These are phyloP conservation scores for Pichia manshurica DNA, from an alignment of 805 yeast genomes.

Conservation along the genomic window DNA sequence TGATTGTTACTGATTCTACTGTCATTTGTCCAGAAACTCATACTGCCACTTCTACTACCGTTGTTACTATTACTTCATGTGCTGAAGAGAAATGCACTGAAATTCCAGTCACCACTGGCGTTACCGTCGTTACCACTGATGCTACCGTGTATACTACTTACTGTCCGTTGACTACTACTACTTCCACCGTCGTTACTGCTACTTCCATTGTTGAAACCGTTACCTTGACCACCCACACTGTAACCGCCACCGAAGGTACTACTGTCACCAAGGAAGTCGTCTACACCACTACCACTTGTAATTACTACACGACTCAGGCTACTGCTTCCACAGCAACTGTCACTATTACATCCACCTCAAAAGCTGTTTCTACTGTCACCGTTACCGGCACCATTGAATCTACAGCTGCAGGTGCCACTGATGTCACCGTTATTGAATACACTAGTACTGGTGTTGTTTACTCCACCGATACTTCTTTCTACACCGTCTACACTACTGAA, in stretches of 20 bases:
- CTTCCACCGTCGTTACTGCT: too few relatives aligned
- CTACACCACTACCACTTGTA: slow-evolving; percentile 14
- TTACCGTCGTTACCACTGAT: slow-evolving; percentile 22
- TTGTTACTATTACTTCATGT: slow-evolving; percentile 25
- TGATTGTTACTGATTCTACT: slow-evolving; percentile 1
- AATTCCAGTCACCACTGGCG: slow-evolving; percentile 26
- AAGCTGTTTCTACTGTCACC: slow-evolving; percentile 9
- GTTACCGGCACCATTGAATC: slow-evolving; percentile 2
- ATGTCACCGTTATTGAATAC: background rate
- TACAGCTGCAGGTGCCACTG: slow-evolving; percentile 1
- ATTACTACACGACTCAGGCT: slow-evolving; percentile 10
- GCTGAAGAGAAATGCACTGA: slow-evolving; percentile 19
- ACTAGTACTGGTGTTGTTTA: background rate
- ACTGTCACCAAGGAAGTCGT: slow-evolving; percentile 12
- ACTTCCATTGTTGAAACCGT: slow-evolving; percentile 8
- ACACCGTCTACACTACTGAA: background rate
- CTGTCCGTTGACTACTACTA: slow-evolving; percentile 26
- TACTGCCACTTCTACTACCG: slow-evolving; percentile 16
- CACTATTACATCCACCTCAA: slow-evolving; percentile 5
- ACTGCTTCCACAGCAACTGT: slow-evolving; percentile 10
- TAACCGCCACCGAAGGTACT: slow-evolving; percentile 6
- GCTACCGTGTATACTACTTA: slow-evolving; percentile 32
- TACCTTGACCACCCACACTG: slow-evolving; percentile 1
- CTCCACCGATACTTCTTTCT: background rate
- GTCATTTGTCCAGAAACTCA: slow-evolving; percentile 11